phyloP scores from a whole-genome alignment of 2,329 filamentous ascomycete genomes.

The Atkinsonella hypoxylon region DNA sequence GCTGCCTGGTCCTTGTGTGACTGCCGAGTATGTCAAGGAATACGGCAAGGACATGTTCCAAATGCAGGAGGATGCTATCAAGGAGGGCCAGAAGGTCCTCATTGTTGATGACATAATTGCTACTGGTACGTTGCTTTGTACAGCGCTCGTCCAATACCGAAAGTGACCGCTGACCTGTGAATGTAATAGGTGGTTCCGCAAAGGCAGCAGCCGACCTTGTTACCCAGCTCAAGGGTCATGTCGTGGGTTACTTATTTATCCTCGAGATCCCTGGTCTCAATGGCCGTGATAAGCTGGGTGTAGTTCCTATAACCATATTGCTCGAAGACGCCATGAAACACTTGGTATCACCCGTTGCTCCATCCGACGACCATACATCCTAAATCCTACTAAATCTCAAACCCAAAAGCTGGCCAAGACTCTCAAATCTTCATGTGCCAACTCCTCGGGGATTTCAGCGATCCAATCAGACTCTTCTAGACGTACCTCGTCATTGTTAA shows the following conservation, averaged over 20 bases:
- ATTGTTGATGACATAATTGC: slow-evolving; percentile 98
- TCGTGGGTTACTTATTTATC: slow-evolving; percentile 88
- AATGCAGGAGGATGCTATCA: slow-evolving; percentile 80
- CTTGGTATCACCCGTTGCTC: background rate
- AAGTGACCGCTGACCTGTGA: background rate
- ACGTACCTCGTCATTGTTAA: background rate
- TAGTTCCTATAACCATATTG: slow-evolving; percentile 67
- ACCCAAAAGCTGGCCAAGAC: background rate
- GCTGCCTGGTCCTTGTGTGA: slow-evolving; percentile 79
- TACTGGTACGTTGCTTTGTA: slow-evolving; percentile 55
- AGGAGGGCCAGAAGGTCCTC: slow-evolving; percentile 77
- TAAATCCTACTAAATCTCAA: background rate
- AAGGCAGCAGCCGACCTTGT: slow-evolving; percentile 79
- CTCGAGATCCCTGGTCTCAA: slow-evolving; percentile 91
- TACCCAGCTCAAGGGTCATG: slow-evolving; percentile 69
- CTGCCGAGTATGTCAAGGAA: slow-evolving; percentile 84
- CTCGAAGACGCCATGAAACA: slow-evolving; percentile 41
- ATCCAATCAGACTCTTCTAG: background rate
- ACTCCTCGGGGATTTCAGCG: background rate
- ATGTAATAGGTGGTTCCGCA: slow-evolving; percentile 69
- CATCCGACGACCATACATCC: background rate
- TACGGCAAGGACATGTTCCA: slow-evolving; percentile 94
- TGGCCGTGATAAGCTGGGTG: slow-evolving; percentile 78
- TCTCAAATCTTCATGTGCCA: background rate
- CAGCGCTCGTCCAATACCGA: background rate